Base-by-base conservation (phyloP, 2,329 filamentous ascomycete genomes). In the Apiospora rasikravindrae region DNA sequence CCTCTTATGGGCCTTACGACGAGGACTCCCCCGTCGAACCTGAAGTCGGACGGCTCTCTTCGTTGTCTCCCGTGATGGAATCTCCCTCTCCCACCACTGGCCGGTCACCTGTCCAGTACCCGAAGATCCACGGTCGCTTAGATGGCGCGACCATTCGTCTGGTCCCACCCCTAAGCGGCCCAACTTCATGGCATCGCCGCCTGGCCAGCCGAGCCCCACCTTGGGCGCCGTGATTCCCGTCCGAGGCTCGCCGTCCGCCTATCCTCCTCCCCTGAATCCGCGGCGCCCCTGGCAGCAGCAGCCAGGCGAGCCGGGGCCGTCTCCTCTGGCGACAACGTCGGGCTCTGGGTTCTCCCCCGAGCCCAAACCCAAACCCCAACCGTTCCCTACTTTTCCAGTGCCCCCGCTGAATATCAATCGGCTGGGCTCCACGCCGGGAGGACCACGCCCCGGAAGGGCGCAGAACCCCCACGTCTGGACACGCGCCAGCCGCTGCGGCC, bases 11-110 rank as follows among this genome's bases (percentile, higher is more conserved):
- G 6, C 73, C 76, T 4, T 74, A 76, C 57, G 78, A 83, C 45
- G 81, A 82, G 49, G 78, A 81, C 49, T 78, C 78, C 19, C 78
- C 75, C 26, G 80, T 81, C 66, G 80, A 80, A 8, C 77, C 77
- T 14, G 76, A 78, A 44, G 69, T 79, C 73, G 70, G 78, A 73
- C 71, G 74, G 44, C 70, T 78, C 22, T 79, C 80, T 1, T 82
- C 81, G 64, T 81, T 88, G 5, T 87, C 87, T 0, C 87, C 87
- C 1, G 86, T 89, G 7, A 80, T 80, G 16, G 87, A 89, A 75
- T 87, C 85, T 0, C 86, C 85, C 14, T 66, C 78, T 19, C 79
- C 81, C 10, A 75, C 70, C 57, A 75, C 76, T 45, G 77, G 80
- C 29, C 78, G 78, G 22, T 80, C 82, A 45, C 80, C 81, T 19